A percentile compares a stretch with the other conserved stretches of the same genome.
These are phyloP conservation scores for Cordyceps cateniannulata DNA, from an alignment of 2,329 filamentous ascomycete species.

Conservation along the genomic window DNA sequence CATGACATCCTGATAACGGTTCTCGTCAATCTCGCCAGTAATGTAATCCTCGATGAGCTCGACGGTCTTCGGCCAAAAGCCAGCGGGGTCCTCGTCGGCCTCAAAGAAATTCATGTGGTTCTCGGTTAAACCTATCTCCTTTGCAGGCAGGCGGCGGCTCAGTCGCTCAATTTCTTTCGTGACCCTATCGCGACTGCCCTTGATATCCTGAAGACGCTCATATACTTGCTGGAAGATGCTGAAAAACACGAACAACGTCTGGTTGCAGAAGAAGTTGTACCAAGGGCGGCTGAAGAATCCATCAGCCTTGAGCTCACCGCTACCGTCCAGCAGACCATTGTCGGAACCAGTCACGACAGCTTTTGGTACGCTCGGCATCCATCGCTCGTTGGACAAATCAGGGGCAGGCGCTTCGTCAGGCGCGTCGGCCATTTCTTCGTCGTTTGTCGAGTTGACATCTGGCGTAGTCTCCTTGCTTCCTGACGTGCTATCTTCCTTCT, in stretches of 20 bases:
- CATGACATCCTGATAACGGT: conserved; percentile 80
- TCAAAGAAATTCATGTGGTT: conserved; percentile 75
- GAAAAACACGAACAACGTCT: conserved; percentile 91
- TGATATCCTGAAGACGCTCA: conserved; percentile 74
- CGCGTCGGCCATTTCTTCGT: conserved; percentile 65
- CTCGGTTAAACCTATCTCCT: conserved; percentile 76
- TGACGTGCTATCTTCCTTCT: conserved; percentile 74
- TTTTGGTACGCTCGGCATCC: conserved; percentile 57
- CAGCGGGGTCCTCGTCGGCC: conserved; percentile 49
- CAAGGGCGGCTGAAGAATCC: conserved; percentile 73
- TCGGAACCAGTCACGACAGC: conserved; percentile 45
- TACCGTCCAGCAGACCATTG: conserved; percentile 45
- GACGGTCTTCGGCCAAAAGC: conserved; percentile 81
- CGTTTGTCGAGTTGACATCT: conserved; percentile 68
- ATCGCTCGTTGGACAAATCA: conserved; percentile 57
- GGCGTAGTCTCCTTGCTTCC: conserved; percentile 86
- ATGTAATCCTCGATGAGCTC: conserved; percentile 83
- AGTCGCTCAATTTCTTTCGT: conserved; percentile 67
- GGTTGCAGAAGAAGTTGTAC: conserved; percentile 89
- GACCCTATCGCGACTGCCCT: conserved; percentile 69
- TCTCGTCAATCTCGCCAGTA: conserved; percentile 72
- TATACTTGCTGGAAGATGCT: conserved; percentile 90
- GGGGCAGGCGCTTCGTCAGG: conserved; percentile 51
- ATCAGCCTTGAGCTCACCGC: conserved; percentile 64
- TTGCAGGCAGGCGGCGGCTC: conserved; percentile 70